Base-by-base conservation (phyloP, 139 green algal species). In the Bryopsis sp. region DNA sequence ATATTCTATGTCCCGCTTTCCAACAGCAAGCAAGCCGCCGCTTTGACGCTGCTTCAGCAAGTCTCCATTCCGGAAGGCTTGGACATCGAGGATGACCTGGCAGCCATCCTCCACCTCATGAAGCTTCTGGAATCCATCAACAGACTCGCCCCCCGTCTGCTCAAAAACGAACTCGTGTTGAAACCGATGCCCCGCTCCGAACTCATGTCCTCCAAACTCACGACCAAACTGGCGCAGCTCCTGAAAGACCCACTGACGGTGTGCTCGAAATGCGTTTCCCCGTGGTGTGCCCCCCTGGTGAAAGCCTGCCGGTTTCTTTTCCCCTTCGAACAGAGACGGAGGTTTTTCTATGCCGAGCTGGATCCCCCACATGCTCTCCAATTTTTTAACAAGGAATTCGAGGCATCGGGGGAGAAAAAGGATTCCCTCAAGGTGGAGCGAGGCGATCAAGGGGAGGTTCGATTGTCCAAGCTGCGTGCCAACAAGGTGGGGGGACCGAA, bases 191-290 rank as follows among this genome's bases (percentile, higher is more conserved):
- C 76, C 0, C 79, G 81, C 0, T 86, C 89, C 6, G 85, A 86
- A 58, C 96, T 97, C 39, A 68, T 96, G 38, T 89, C 65, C 75
- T 72, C 39, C 43, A 96, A 97, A 77, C 84, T 98, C 19, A 76
- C 81, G 0, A 80, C 89, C 39, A 98, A 98, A 82, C 80, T 98
- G 43, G 59, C 73, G 1, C 89, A 96, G 78, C 86, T 95, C 80
- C 81, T 93, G 2, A 90, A 93, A 78, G 93, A 98, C 62, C 87
- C 91, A 64, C 71, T 98, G 43, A 79, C 84, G 3, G 88, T 98
- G 36, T 98, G 93, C 72, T 86, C 82, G 19, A 83, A 79, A 15
- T 73, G 78, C 34, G 78, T 97, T 48, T 93, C 93, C 3, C 28
- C 62, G 19, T 98, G 93, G 93, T 90, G 79, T 74, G 43, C 48